Base-by-base conservation (phyloP, 139 green algal genomes). In the Spirogloea muscicola region DNA sequence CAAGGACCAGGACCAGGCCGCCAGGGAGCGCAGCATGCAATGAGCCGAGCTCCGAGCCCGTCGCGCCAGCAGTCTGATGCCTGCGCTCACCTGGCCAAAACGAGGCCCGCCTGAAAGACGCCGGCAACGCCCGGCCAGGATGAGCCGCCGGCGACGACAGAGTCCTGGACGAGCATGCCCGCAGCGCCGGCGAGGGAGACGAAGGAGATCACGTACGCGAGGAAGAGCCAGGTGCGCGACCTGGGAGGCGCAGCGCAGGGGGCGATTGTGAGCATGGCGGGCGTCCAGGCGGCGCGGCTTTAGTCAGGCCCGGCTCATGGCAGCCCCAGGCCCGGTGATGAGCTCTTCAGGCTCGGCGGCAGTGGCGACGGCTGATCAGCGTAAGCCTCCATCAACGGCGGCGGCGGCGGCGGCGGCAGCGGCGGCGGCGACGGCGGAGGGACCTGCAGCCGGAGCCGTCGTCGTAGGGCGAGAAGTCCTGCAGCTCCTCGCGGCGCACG, bases 151-250 rank as follows among this genome's bases (percentile, higher is more conserved):
- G 27, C 34, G 3, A 34, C 6, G 7, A 43, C 78, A 46, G 90
- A 91, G 67, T 89, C 68, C 18, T 84, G 63, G 36, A 96, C 74
- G 71, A 96, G 88, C 55, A 96, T 79, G 68, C 85, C 84, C 16
- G 92, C 87, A 0, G 80, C 69, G 1, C 83, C 88, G 7, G 85
- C 72, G 4, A 94, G 72, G 18, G 88, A 87, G 0, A 59, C 84
- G 59, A 92, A 90, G 1, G 86, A 92, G 6, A 96, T 87, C 2
- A 96, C 48, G 72, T 96, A 96, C 0, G 87, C 88, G 9, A 94
- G 34, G 41, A 96, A 93, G 3, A 96, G 84, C 91, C 91, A 96
- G 36, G 90, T 85, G 9, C 90, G 83, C 3, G 79, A 84, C 31
- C 88, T 77, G 76, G 21, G 31, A 9, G 49, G 13, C 25, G n/a